Evolutionary conservation across 148 eudicot genomes (phyloP).

Genomic region (Chenopodium album): DNA sequence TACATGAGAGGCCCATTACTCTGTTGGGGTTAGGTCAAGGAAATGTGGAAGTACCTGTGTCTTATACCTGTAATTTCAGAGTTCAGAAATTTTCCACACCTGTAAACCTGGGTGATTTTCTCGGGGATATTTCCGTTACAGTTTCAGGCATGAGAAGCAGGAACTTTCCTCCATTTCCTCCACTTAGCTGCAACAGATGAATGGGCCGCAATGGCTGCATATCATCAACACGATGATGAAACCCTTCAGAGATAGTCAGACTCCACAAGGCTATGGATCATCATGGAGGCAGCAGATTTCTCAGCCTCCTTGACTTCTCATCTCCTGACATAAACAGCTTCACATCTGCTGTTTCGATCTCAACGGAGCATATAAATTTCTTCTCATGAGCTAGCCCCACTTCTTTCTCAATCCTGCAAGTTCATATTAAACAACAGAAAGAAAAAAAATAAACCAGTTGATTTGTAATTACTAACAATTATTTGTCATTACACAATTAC

Average conservation of each 20-base stretch:
- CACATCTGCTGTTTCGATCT: conserved; percentile 38
- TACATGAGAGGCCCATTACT: conserved; percentile 24
- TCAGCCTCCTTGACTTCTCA: conserved; percentile 61
- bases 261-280: conserved; percentile 48
- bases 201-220: conserved; percentile 11
- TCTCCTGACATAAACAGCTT: conserved; percentile 40
- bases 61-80: conserved; percentile 17
- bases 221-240: background rate
- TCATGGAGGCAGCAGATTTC: conserved; percentile 71
- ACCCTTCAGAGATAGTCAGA: conserved; percentile 25
- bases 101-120: background rate
- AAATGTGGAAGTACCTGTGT: conserved; percentile 28
- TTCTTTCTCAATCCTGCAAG: conserved; percentile 51
- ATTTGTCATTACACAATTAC: background rate
- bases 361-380: conserved; percentile 56
- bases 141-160: conserved; percentile 20
- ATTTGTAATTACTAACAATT: background rate
- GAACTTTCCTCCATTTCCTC: conserved; percentile 29
- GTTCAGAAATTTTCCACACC: background rate
- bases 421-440: background rate
- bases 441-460: background rate
- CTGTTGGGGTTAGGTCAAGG: conserved; percentile 32
- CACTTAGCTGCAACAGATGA: conserved; percentile 34
- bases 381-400: conserved; percentile 59
- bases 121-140: background rate